Evolutionary conservation across 331 rosid species (phyloP).

Genomic region (Saraca asoca): DNA sequence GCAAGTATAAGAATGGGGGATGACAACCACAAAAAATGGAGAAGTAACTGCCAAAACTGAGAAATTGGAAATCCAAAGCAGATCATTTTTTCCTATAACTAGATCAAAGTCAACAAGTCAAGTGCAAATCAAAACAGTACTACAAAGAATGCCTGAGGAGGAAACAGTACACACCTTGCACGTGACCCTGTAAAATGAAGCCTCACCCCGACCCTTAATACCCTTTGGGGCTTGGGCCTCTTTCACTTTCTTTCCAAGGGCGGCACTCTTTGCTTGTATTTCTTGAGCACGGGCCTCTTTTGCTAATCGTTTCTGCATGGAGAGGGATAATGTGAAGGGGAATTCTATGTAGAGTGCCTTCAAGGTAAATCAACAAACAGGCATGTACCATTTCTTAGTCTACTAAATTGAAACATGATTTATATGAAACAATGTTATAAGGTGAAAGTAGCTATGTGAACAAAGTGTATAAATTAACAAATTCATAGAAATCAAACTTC

Average conservation of each 20-base stretch:
- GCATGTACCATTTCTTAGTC: background rate
- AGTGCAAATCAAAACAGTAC: constrained; percentile 1
- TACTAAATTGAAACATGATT: constrained; percentile 2
- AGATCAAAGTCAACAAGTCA: constrained; percentile 18
- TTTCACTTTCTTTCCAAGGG: constrained; percentile 76
- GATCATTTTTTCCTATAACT: background rate
- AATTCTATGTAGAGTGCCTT: background rate
- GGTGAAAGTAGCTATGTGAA: background rate
- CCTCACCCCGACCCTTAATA: constrained; percentile 84
- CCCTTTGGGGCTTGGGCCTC: constrained; percentile 66
- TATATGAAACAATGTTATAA: background rate
- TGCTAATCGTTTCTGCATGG: constrained; percentile 71
- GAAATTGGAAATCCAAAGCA: constrained; percentile 31
- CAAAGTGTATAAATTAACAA: constrained; percentile 1
- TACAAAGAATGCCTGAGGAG: constrained; percentile 36
- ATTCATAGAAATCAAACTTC: background rate
- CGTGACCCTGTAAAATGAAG: constrained; percentile 91
- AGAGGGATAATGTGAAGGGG: constrained; percentile 22
- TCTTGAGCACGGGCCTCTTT: constrained; percentile 89
- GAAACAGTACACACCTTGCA: constrained; percentile 68
- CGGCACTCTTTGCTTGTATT: constrained; percentile 73
- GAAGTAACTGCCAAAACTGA: background rate
- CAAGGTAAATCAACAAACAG: background rate
- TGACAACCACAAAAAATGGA: constrained; percentile 24
- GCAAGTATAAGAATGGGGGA: constrained; percentile 11